Percentiles rank a stretch among this genome's conserved stretches.
phyloP scores from a whole-genome alignment of 352 stramenopile species.

The Globisporangium middletonii region DNA sequence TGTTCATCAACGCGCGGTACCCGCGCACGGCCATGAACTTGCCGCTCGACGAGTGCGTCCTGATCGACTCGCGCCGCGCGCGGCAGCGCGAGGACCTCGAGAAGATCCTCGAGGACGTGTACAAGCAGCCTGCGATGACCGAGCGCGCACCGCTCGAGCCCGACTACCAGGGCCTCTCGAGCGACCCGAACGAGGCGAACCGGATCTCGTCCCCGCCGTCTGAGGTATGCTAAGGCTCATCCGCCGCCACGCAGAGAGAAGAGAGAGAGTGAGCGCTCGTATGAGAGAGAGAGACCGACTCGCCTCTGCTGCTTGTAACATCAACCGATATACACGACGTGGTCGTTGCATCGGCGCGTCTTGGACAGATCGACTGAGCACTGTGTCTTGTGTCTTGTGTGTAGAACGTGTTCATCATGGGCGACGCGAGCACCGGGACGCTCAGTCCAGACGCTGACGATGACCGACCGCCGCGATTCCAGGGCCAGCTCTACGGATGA shows the following conservation, averaged over 20 bases:
- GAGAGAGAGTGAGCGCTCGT: neutral
- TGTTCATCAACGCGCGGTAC: no score
- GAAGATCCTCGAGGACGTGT: no score
- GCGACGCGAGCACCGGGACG: neutral
- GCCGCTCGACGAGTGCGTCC: no score
- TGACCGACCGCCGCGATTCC: constrained; percentile 1
- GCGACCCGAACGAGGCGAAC: constrained; percentile 53
- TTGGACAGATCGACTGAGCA: neutral
- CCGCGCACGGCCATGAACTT: no score
- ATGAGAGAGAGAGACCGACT: neutral
- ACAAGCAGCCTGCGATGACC: no score
- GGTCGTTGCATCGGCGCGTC: neutral
- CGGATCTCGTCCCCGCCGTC: constrained; percentile 58
- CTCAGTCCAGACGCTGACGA: constrained; percentile 2
- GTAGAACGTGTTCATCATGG: constrained; percentile 8
- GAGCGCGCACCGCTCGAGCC: constrained; percentile 61
- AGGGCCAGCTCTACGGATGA: constrained; percentile 6
- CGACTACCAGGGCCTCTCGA: constrained; percentile 69
- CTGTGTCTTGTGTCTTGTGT: neutral
- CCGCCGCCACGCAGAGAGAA: neutral
- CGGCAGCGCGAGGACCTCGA: no score
- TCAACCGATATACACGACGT: neutral
- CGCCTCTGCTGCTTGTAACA: neutral
- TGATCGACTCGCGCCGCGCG: no score
- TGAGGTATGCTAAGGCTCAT: constrained; percentile 31